These are phyloP conservation scores for Mycena olivaceomarginata DNA, from an alignment of 768 basidiomycete genomes.

Conservation along the genomic window DNA sequence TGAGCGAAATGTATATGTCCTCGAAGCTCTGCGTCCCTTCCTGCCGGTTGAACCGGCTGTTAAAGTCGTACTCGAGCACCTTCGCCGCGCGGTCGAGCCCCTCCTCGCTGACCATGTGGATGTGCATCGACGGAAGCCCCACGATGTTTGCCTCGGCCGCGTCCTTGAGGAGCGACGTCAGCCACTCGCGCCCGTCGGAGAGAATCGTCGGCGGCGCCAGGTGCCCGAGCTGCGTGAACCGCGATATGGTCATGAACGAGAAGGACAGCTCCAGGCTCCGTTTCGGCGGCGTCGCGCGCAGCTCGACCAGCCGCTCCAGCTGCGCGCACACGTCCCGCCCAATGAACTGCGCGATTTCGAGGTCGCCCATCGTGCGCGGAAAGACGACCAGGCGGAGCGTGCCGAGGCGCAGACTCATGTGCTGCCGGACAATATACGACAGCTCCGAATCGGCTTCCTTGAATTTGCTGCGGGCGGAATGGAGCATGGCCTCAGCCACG, in stretches of 20 bases:
- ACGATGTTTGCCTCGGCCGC: constrained; percentile 85
- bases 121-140: constrained; percentile 87
- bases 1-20: constrained; percentile 91
- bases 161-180: constrained; percentile 75
- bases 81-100: constrained; percentile 59
- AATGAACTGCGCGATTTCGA: constrained; percentile 85
- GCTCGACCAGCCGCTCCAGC: constrained; percentile 77
- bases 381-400: constrained; percentile 84
- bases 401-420: constrained; percentile 83
- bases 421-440: constrained; percentile 80
- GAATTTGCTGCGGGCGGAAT: constrained; percentile 82
- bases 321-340: constrained; percentile 82
- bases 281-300: constrained; percentile 68
- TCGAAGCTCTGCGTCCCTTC: constrained; percentile 74
- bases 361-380: constrained; percentile 86
- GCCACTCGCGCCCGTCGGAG: constrained; percentile 72
- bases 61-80: constrained; percentile 80
- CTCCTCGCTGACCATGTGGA: constrained; percentile 88
- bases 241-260: constrained; percentile 85
- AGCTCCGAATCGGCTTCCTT: constrained; percentile 79
- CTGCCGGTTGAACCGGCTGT: constrained; percentile 78
- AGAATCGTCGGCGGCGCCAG: constrained; percentile 58
- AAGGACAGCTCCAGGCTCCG: constrained; percentile 85
- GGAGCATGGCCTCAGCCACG: constrained; percentile 91
- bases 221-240: constrained; percentile 78